These are phyloP conservation scores for Triticum dicoccoides DNA, from an alignment of 176 grass and related monocot species.

Conservation along the genomic window DNA sequence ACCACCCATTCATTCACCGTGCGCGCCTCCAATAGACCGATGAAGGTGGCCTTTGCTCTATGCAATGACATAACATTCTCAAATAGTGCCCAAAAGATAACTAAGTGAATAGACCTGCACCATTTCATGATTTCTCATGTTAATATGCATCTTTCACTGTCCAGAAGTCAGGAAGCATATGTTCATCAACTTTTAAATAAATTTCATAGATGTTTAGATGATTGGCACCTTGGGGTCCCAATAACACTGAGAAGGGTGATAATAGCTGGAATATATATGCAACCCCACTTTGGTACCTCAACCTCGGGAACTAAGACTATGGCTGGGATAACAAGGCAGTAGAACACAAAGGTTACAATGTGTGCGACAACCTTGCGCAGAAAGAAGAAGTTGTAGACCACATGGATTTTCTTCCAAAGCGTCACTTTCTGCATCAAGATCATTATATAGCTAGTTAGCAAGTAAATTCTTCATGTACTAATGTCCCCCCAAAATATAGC, in stretches of 20 bases:
- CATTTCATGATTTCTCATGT: not conserved
- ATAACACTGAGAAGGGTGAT: slow-evolving; percentile 63
- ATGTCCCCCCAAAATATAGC: too few species aligned
- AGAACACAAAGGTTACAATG: slow-evolving; percentile 70
- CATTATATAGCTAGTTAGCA: too few species aligned
- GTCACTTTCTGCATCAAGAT: too few species aligned
- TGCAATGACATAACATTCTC: slow-evolving; percentile 90
- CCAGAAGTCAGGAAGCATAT: not conserved
- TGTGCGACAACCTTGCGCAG: slow-evolving; percentile 63
- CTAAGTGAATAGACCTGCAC: slow-evolving; percentile 62
- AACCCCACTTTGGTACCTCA: slow-evolving; percentile 72
- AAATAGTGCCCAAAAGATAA: slow-evolving; percentile 73
- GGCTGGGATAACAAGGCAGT: slow-evolving; percentile 66
- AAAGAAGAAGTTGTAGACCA: slow-evolving; percentile 43
- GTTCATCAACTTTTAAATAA: not conserved
- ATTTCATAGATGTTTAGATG: not conserved
- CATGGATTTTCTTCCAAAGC: too few species aligned
- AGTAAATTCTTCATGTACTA: too few species aligned
- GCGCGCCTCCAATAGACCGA: slow-evolving; percentile 56
- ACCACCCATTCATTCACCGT: slow-evolving; percentile 80
- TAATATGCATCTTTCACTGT: not conserved
- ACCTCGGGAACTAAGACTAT: slow-evolving; percentile 67
- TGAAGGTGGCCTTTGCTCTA: slow-evolving; percentile 72
- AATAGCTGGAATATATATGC: slow-evolving; percentile 59
- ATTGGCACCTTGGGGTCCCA: slow-evolving; percentile 59